Base-by-base conservation (phyloP, 148 eudicot species). In the Pharnaceum exiguum region DNA sequence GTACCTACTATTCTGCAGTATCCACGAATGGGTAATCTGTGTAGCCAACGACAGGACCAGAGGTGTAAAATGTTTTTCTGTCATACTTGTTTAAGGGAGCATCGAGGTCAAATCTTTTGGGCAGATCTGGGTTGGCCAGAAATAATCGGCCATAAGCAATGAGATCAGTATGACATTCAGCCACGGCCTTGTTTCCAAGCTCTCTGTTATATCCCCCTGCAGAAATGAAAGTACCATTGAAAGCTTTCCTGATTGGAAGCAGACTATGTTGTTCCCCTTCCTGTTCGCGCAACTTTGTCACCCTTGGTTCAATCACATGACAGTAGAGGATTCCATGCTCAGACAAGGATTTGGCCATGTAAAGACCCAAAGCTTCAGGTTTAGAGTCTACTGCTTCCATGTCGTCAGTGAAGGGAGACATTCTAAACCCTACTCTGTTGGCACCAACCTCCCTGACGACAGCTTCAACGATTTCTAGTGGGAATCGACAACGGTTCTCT, bases 41-140 rank as follows among this genome's bases (percentile, higher is more conserved):
- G 51, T 77, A 77, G 15, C 82, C 75, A 30, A 77, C 55, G 39
- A 73, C 51, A 6, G 77, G 77, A 61, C 73, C 75, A 7, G 75
- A 38, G 3, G 11, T 57, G 26, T 73, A 77, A 59, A 77, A 69
- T 0, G 75, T 69, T 1, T 61, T 53, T 47, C 75, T 47, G 9
- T 69, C 7, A 48, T 77, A 73, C 70, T 65, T 77, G n/a, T 77
- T 77, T 19, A 77, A 58, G 23, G 72, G 67, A 32, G 78, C 78
- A 52, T 77, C 23, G n/a, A 77, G 46, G 24, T 50, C 66, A 66
- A 77, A 70, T 68, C 77, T 65, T 29, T 28, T 49, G 0, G 78
- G 82, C 51, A 77, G 26, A 73, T 77, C 78, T 1, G 78, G 82
- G 48, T 73, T 77, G 4, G 75, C 75, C 17, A 77, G 36, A 44